Evolutionary conservation across 441 rosid species (phyloP).

Genomic region (Flueggea neowawraea): DNA sequence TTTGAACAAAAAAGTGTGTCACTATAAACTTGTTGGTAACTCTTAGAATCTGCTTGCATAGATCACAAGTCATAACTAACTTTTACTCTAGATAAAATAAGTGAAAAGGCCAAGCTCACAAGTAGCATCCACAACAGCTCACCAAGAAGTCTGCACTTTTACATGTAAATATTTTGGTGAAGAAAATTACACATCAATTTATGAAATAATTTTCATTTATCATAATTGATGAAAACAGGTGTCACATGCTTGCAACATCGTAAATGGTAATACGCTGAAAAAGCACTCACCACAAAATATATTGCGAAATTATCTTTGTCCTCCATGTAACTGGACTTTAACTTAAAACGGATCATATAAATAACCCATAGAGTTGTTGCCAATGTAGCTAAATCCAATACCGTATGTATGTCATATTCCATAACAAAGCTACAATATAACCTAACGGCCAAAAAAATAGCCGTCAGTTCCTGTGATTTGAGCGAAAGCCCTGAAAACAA

Average conservation of each 20-base stretch:
- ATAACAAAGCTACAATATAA: slow-evolving; percentile 94
- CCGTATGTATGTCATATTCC: slow-evolving; percentile 97
- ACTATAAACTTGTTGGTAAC: no score
- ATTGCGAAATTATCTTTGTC: slow-evolving; percentile 94
- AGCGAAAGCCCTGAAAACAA: slow-evolving; percentile 79
- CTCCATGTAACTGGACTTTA: slow-evolving; percentile 92
- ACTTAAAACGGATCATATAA: slow-evolving; percentile 88
- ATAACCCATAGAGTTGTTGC: slow-evolving; percentile 98
- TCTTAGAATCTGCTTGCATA: no score
- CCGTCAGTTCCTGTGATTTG: slow-evolving; percentile 95
- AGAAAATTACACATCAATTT: no score
- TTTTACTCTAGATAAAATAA: no score
- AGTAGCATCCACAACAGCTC: no score
- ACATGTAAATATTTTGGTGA: no score
- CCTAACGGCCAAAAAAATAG: slow-evolving; percentile 87
- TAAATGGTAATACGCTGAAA: not conserved
- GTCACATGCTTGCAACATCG: slow-evolving; percentile 2
- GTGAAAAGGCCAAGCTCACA: no score
- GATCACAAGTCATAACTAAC: no score
- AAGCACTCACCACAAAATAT: slow-evolving; percentile 69
- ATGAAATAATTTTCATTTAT: not conserved
- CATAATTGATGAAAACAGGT: not conserved
- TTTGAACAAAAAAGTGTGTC: no score
- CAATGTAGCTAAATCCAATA: slow-evolving; percentile 90
- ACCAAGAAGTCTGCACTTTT: no score